A percentile compares a stretch with the other conserved stretches of the same genome.
These are phyloP conservation scores for Calonectria hongkongensis DNA, from an alignment of 2,329 filamentous ascomycete genomes.

Conservation along the genomic window DNA sequence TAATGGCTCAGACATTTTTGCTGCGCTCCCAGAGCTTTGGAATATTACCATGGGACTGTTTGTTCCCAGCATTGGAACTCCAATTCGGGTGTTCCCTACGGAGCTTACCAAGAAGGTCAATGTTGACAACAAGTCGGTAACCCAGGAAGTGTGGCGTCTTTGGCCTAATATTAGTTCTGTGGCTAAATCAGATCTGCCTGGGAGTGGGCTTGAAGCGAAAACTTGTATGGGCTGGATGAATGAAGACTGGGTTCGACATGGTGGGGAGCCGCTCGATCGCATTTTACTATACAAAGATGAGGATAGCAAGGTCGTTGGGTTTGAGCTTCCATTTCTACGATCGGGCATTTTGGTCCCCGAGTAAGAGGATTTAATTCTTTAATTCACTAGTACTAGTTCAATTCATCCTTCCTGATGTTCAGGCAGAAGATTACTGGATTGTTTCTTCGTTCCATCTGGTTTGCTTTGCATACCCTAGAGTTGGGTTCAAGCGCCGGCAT, in stretches of 20 bases:
- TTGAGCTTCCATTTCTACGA: slow-evolving; percentile 57
- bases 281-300: slow-evolving; percentile 56
- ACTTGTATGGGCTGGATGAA: slow-evolving; percentile 58
- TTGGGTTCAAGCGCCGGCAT: background rate
- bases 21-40: slow-evolving; percentile 50
- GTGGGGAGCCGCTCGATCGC: slow-evolving; percentile 58
- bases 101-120: slow-evolving; percentile 40
- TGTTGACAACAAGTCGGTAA: slow-evolving; percentile 40
- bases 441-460: too few species aligned
- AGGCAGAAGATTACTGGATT: too few species aligned
- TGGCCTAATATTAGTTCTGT: slow-evolving; percentile 51
- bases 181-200: slow-evolving; percentile 55
- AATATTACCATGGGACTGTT: slow-evolving; percentile 50
- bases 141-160: slow-evolving; percentile 54
- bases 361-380: background rate
- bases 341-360: background rate
- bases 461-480: too few species aligned
- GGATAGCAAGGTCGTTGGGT: slow-evolving; percentile 51
- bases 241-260: slow-evolving; percentile 61
- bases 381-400: background rate
- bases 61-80: slow-evolving; percentile 42
- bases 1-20: slow-evolving; percentile 49
- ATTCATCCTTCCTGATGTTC: background rate
- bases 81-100: slow-evolving; percentile 54
- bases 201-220: slow-evolving; percentile 43